A percentile compares a stretch with the other conserved stretches of the same genome.
Evolutionary conservation across 345 rosid species (phyloP).

Genomic region (Luvunga scandens): DNA sequence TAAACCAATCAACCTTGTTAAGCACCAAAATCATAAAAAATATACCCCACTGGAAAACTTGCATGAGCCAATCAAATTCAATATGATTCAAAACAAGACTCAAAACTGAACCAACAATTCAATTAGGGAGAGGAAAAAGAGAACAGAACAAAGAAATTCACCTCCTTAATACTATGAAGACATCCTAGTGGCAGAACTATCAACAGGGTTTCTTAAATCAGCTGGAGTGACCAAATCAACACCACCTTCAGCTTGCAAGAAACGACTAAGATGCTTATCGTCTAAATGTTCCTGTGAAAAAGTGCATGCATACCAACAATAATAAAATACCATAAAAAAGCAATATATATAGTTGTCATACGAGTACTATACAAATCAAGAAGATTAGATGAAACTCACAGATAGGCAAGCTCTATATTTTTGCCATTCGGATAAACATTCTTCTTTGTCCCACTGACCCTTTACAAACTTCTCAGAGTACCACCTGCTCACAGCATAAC

Average conservation of each 20-base stretch:
- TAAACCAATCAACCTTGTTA: not conserved
- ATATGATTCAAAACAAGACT: not conserved
- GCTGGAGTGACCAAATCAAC: conserved; percentile 20
- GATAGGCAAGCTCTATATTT: conserved; percentile 79
- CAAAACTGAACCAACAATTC: not conserved
- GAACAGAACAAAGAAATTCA: not conserved
- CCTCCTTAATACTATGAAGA: conserved; percentile 12
- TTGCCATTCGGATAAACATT: conserved; percentile 67
- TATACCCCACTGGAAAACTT: not conserved
- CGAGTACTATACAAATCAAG: not conserved
- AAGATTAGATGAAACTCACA: conserved; percentile 33
- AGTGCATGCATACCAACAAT: not conserved
- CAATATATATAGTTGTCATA: not conserved
- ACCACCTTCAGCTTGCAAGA: conserved; percentile 57
- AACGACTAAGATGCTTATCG: conserved; percentile 68
- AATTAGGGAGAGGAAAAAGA: not conserved
- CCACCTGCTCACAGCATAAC: conserved; percentile 49
- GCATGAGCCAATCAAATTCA: not conserved
- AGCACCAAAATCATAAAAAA: not conserved
- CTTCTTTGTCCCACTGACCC: conserved; percentile 83
- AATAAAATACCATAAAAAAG: not conserved
- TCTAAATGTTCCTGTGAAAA: conserved; percentile 63
- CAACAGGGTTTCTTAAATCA: conserved; percentile 33
- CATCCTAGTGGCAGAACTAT: conserved; percentile 20
- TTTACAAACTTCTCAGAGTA: conserved; percentile 79